Base-by-base conservation (phyloP, 495 filamentous ascomycete species). In the Neurospora sp. region DNA sequence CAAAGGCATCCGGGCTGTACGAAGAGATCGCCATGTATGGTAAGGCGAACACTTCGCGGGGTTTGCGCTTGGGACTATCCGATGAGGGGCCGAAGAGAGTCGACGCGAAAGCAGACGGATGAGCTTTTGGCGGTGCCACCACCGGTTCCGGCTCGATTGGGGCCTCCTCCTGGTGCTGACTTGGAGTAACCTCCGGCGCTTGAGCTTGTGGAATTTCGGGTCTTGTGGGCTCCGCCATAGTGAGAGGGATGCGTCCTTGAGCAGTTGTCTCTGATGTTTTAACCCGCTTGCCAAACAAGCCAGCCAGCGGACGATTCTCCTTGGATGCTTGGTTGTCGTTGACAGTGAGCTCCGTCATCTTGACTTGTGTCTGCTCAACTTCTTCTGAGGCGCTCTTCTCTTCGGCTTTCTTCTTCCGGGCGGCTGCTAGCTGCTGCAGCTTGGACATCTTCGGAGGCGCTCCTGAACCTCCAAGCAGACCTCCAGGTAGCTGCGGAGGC, bases 391-490 rank as follows among this genome's bases (percentile, higher is more conserved):
- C 70, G 39, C 73, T 82, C 78, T 90, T 90, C 54, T 91, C 90
- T 46, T 93, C 91, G 69, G 92, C 90, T 81, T 93, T 94, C 83
- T 94, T 96, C 80, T 91, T 92, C 70, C 94, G 89, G 27, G 92
- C 90, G n/a, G 93, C 94, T 73, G 95, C 95, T 23, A 98, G 84
- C 54, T 91, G 91, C 73, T 96, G 94, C 39, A 98, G 85, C 78
- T 98, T 99, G 12, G 95, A 97, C 78, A 92, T 86, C 77, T 96
- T 97, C n/a, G 88, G 83, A 12, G 85, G 77, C 0, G 82, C 75
- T 27, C 85, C 83, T 3, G 92, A 89, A 27, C 96, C 96, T 27
- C 96, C 96, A 20, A 96, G 82, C 10, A 99, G 85, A 0, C 89
- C 88, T 9, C 91, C 88, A 39, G 82, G 86, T 66, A 88, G 90